A percentile compares a stretch with the other conserved stretches of the same genome.
Conservation (phyloP, 768 basidiomycete genomes). For the Cystobasidium ongulense region DNA sequence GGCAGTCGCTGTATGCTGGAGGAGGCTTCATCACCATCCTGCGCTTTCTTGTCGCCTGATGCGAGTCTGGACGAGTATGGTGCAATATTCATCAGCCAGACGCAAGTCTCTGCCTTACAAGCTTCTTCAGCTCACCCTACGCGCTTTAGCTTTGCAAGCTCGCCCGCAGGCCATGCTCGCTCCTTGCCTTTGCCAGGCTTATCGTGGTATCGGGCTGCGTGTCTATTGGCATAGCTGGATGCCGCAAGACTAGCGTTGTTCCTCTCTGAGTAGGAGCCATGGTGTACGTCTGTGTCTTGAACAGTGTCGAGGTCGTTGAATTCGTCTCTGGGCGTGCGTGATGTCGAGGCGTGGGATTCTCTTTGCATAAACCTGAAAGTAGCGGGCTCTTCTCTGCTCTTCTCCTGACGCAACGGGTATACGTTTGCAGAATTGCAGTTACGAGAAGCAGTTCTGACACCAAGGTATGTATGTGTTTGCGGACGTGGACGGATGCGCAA, state of each 20-base stretch:
- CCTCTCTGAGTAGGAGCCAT: neutral
- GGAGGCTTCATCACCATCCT: neutral
- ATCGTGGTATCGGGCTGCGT: neutral
- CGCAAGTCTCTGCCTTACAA: neutral
- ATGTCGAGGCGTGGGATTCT: neutral
- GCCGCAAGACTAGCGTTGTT: neutral
- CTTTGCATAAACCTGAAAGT: neutral
- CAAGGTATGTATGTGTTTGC: too few species aligned
- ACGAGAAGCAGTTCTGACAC: too few species aligned
- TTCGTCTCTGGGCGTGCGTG: neutral
- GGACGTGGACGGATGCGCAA: too few species aligned
- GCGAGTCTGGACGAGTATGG: neutral
- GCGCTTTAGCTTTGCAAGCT: neutral
- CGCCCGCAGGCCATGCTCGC: slow-evolving; percentile 4
- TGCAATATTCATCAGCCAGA: neutral
- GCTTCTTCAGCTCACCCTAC: neutral
- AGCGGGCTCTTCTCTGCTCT: too few species aligned
- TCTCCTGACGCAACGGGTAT: too few species aligned
- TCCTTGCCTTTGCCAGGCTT: slow-evolving; percentile 21
- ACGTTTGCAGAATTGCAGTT: neutral
- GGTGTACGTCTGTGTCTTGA: neutral
- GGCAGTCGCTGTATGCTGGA: slow-evolving; percentile 23
- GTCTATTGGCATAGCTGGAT: neutral
- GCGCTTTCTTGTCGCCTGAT: neutral
- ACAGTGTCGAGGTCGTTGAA: neutral